Conservation (phyloP, 768 basidiomycete species). For the Mycena olivaceomarginata region DNA sequence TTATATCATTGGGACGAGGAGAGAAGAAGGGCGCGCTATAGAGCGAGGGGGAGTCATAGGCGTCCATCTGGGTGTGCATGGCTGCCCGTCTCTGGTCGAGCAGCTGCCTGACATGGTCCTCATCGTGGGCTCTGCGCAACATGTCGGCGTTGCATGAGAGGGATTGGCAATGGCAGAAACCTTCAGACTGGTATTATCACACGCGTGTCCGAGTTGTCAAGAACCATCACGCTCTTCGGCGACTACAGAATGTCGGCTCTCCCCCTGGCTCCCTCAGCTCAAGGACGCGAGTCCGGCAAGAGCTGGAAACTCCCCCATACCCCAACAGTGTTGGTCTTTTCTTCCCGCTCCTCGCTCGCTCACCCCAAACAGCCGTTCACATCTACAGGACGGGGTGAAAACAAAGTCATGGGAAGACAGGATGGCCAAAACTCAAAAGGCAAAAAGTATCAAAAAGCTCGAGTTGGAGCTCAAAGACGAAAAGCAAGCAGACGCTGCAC, state of each 20-base stretch:
- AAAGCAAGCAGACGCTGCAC: constrained; percentile 79
- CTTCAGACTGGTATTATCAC: neutral
- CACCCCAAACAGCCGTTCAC: constrained; percentile 73
- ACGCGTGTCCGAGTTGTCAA: neutral
- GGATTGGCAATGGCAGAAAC: constrained; percentile 6
- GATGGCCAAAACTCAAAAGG: constrained; percentile 81
- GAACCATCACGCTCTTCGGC: neutral
- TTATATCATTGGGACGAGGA: constrained; percentile 59
- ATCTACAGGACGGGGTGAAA: constrained; percentile 79
- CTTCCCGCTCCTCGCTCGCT: constrained; percentile 21
- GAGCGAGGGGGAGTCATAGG: constrained; percentile 80
- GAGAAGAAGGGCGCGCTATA: constrained; percentile 80
- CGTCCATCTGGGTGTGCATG: constrained; percentile 54
- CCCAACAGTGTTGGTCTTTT: constrained; percentile 67
- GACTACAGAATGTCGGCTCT: constrained; percentile 46
- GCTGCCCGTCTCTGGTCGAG: constrained; percentile 75
- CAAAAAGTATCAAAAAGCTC: constrained; percentile 83
- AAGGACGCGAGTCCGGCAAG: constrained; percentile 83
- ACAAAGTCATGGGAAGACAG: constrained; percentile 81
- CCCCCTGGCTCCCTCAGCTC: constrained; percentile 72
- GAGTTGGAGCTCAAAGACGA: constrained; percentile 85
- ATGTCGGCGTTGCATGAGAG: constrained; percentile 49
- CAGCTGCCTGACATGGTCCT: constrained; percentile 67
- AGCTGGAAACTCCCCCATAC: constrained; percentile 75
- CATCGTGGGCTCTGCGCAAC: constrained; percentile 63